Conservation (phyloP, 306 rosid genomes). For the Corylus avellana region DNA sequence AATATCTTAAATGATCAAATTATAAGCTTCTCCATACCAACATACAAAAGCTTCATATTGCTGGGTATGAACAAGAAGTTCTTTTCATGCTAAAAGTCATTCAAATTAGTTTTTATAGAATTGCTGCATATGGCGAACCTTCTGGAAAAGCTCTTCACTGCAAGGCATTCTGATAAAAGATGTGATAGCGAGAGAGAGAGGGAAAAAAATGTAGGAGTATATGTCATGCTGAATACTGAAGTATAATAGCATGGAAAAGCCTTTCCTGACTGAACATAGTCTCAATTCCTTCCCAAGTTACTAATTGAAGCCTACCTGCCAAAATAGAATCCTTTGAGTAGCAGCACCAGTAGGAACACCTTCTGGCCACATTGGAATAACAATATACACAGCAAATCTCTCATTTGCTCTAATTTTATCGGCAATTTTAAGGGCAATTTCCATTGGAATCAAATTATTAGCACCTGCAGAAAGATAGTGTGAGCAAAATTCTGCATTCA, state of each 20-base stretch:
- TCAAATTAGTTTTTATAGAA: not conserved
- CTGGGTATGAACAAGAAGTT: not conserved
- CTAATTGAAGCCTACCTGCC: conserved; percentile 75
- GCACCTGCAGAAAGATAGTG: conserved; percentile 66
- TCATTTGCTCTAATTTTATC: conserved; percentile 83
- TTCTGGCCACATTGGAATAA: conserved; percentile 99
- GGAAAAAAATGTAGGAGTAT: not conserved
- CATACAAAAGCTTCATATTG: not conserved
- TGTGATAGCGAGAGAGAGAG: not conserved
- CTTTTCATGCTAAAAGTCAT: not conserved
- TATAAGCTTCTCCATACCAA: not conserved
- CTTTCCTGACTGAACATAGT: conserved; percentile 8
- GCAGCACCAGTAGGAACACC: conserved; percentile 91
- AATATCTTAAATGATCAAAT: not conserved
- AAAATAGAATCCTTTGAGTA: conserved; percentile 92
- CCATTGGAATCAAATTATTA: conserved; percentile 96
- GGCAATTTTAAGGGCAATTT: conserved; percentile 93
- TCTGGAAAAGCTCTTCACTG: not conserved
- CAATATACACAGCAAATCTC: conserved; percentile 88
- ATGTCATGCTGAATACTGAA: not conserved
- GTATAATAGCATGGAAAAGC: conserved; percentile 13
- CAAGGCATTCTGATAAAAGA: not conserved
- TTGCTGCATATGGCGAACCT: not conserved
- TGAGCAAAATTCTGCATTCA: conserved; percentile 20
- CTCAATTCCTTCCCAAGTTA: conserved; percentile 20